Percentiles rank a stretch among this genome's conserved stretches.
Conservation (phyloP, 1,284 basidiomycete genomes). For the Kalmanozyma brasiliensis region DNA sequence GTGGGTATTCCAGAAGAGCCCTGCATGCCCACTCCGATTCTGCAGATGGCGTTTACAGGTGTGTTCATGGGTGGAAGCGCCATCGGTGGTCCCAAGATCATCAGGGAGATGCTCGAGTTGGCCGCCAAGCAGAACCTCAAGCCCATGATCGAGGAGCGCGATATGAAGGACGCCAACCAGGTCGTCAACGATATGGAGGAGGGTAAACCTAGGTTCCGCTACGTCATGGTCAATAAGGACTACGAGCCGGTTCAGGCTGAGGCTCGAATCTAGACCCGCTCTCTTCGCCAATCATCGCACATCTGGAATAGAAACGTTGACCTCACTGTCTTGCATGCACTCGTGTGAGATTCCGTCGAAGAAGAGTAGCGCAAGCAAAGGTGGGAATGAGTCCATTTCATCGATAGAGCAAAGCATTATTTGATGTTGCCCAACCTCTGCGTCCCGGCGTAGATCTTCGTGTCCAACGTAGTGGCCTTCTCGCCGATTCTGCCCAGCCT, state of each 20-base stretch:
- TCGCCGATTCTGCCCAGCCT: constrained; percentile 63
- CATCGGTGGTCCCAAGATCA: constrained; percentile 64
- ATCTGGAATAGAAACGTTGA: too few species aligned
- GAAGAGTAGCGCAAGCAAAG: too few species aligned
- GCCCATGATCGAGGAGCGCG: constrained; percentile 55
- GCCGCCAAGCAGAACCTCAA: constrained; percentile 53
- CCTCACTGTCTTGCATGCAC: neutral
- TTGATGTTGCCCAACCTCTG: constrained; percentile 62
- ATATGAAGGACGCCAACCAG: constrained; percentile 57
- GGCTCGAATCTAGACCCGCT: neutral
- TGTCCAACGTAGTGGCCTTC: constrained; percentile 63
- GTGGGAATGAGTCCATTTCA: neutral
- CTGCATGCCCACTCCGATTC: constrained; percentile 57
- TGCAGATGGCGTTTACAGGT: constrained; percentile 39
- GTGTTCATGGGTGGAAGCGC: constrained; percentile 57
- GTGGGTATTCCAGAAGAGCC: constrained; percentile 68
- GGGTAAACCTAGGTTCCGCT: constrained; percentile 68
- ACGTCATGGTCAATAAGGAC: constrained; percentile 70
- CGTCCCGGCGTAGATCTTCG: constrained; percentile 63
- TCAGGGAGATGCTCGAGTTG: constrained; percentile 64
- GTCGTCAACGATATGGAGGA: constrained; percentile 54
- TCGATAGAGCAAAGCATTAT: constrained; percentile 14
- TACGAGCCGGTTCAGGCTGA: constrained; percentile 41
- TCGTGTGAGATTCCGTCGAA: too few species aligned
- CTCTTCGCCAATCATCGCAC: neutral